These are phyloP conservation scores for Galerina sulciceps DNA, from an alignment of 768 basidiomycete genomes.

Conservation along the genomic window DNA sequence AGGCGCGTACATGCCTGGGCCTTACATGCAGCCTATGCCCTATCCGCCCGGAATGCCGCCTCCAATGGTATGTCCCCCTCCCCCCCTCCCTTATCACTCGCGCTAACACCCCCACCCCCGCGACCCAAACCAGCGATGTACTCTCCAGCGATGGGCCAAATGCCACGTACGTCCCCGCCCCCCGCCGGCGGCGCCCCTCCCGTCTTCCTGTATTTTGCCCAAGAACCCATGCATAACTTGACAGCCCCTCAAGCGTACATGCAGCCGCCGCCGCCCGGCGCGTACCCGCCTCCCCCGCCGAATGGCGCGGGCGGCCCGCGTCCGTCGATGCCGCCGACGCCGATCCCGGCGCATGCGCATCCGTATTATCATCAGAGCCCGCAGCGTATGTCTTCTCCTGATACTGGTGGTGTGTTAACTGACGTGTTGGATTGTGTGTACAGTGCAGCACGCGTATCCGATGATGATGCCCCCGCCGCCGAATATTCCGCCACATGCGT, in stretches of 20 bases:
- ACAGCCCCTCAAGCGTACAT: constrained; percentile 78
- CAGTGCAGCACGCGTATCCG: constrained; percentile 89
- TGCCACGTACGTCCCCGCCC: constrained; percentile 70
- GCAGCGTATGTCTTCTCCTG: constrained; percentile 64
- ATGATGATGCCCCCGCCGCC: constrained; percentile 88
- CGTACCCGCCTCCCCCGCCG: constrained; percentile 77
- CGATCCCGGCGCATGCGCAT: constrained; percentile 85
- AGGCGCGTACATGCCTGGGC: constrained; percentile 77
- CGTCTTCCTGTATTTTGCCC: background rate
- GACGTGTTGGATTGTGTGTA: too few relatives aligned
- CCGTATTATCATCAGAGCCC: constrained; percentile 91
- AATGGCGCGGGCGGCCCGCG: constrained; percentile 79
- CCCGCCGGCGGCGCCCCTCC: too few relatives aligned
- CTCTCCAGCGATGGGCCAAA: constrained; percentile 81
- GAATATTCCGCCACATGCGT: constrained; percentile 66
- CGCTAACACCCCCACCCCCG: background rate
- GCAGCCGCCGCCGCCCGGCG: constrained; percentile 74
- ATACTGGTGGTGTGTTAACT: too few relatives aligned
- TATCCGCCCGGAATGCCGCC: constrained; percentile 83
- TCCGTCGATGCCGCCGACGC: constrained; percentile 91
- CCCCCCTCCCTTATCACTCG: constrained; percentile 1
- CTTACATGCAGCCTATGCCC: constrained; percentile 85
- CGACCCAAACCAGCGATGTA: constrained; percentile 74
- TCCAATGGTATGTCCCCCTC: constrained; percentile 58
- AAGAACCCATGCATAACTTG: constrained; percentile 5